phyloP scores from a whole-genome alignment of 306 rosid species.

The Sesbania bispinosa region DNA sequence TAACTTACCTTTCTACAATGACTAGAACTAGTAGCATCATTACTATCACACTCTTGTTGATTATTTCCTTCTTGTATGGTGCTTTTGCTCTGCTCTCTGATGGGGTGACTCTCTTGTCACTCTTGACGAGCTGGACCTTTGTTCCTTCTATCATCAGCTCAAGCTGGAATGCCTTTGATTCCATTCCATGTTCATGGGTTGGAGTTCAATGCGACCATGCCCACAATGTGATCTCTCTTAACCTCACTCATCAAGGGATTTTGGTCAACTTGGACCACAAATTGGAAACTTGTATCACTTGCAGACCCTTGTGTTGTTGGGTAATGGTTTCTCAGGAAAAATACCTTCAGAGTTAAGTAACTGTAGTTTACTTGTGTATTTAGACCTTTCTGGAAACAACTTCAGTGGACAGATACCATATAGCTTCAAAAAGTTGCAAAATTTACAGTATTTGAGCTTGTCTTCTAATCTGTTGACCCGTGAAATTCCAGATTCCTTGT shows the following conservation, averaged over 20 bases:
- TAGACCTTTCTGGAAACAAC: constrained; percentile 41
- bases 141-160: constrained; percentile 42
- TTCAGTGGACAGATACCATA: too few relatives aligned
- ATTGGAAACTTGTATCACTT: too few relatives aligned
- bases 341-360: constrained; percentile 41
- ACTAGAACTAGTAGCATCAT: too few relatives aligned
- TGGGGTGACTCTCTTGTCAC: constrained; percentile 53
- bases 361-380: constrained; percentile 38
- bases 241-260: constrained; percentile 44
- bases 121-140: constrained; percentile 44
- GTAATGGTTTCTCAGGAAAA: constrained; percentile 39
- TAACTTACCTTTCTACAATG: too few relatives aligned
- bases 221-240: constrained; percentile 43
- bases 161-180: constrained; percentile 60
- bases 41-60: neutral
- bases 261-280: constrained; percentile 60
- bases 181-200: too few relatives aligned
- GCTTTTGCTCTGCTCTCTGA: constrained; percentile 48
- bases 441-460: too few relatives aligned
- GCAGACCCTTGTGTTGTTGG: constrained; percentile 32
- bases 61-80: constrained; percentile 8
- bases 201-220: too few relatives aligned
- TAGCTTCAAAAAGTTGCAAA: too few relatives aligned
- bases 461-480: too few relatives aligned
- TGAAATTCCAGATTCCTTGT: too few relatives aligned